phyloP scores from a whole-genome alignment of 106 monocot species.

The Alisma plantagoaquatica region DNA sequence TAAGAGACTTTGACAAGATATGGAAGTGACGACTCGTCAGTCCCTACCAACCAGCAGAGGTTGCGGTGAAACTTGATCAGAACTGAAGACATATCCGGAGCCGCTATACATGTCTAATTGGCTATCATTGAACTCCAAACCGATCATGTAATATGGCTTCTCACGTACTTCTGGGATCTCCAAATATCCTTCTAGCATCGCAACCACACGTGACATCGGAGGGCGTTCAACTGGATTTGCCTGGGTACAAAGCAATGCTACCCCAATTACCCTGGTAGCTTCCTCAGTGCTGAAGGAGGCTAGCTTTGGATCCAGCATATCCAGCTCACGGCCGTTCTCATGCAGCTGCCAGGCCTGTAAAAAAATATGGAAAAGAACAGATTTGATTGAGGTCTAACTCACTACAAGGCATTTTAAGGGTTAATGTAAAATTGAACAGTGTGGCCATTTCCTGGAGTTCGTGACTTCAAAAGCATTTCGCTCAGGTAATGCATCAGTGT shows the following conservation, averaged over 20 bases:
- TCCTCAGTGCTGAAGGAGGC: conserved; percentile 7
- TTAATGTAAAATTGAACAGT: too few species aligned
- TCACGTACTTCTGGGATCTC: conserved; percentile 39
- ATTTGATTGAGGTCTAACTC: too few species aligned
- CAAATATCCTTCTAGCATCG: conserved; percentile 58
- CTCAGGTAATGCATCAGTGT: too few species aligned
- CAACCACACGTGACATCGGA: conserved; percentile 70
- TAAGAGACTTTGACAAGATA: too few species aligned
- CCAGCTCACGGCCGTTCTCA: conserved; percentile 4
- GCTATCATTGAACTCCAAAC: conserved; percentile 10
- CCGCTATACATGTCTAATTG: too few species aligned
- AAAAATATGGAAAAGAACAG: background rate
- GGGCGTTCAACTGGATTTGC: conserved; percentile 51
- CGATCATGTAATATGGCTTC: conserved; percentile 48
- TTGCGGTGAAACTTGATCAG: too few species aligned
- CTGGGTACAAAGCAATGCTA: conserved; percentile 77
- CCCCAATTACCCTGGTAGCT: conserved; percentile 19
- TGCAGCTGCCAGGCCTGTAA: conserved; percentile 15
- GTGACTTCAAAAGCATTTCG: too few species aligned
- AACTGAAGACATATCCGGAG: too few species aligned
- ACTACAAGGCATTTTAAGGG: too few species aligned
- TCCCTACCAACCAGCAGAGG: too few species aligned
- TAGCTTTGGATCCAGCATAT: conserved; percentile 10
- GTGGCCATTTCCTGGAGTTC: too few species aligned
- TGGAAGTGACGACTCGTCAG: too few species aligned